Evolutionary conservation across 176 grass and related monocot genomes (phyloP).

Genomic region (Triticum timopheevii): DNA sequence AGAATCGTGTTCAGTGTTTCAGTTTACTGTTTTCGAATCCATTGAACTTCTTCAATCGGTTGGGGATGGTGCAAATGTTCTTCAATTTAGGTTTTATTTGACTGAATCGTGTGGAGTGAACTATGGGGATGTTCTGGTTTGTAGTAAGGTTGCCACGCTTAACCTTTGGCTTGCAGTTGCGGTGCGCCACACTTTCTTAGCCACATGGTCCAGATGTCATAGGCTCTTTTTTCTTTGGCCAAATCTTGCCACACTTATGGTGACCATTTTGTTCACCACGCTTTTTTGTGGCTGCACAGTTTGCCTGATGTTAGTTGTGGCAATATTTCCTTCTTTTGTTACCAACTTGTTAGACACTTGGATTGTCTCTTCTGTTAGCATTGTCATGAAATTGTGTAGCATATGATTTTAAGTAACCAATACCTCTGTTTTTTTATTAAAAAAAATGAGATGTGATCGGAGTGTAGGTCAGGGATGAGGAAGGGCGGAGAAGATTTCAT

Average conservation of each 20-base stretch:
- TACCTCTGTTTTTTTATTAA: background rate
- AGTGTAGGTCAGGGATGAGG: slow-evolving; percentile 89
- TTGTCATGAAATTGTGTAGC: background rate
- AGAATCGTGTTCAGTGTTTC: background rate
- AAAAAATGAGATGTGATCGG: slow-evolving; percentile 9
- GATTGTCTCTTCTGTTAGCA: background rate
- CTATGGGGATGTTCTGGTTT: no score
- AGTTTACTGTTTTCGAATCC: slow-evolving; percentile 4
- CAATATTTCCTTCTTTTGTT: background rate
- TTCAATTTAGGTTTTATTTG: slow-evolving; percentile 15
- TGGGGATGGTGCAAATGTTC: background rate
- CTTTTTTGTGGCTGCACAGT: background rate
- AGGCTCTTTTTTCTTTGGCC: background rate
- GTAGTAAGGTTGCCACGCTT: no score
- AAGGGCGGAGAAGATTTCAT: slow-evolving; percentile 94
- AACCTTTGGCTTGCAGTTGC: no score
- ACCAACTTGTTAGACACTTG: background rate
- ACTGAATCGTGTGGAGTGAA: background rate
- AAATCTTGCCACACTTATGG: no score
- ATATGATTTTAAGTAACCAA: background rate
- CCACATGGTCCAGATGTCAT: background rate
- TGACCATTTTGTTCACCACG: background rate
- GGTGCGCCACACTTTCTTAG: background rate
- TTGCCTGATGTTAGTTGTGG: background rate
- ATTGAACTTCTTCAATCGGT: no score